Percentiles rank a stretch among this genome's conserved stretches.
These are phyloP conservation scores for Hibiscus trionum DNA, from an alignment of 345 rosid genomes.

Conservation along the genomic window DNA sequence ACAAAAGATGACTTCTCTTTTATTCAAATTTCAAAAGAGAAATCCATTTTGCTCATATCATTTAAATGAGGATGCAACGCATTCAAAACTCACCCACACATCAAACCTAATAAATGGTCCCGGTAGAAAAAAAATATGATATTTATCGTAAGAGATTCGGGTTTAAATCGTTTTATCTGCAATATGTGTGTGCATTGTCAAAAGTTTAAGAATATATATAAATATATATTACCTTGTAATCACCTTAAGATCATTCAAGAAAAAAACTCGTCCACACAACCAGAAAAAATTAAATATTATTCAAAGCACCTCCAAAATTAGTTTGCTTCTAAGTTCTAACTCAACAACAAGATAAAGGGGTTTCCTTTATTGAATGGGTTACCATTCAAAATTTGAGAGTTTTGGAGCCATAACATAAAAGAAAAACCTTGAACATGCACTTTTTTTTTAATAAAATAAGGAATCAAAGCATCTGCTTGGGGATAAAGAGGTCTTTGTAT, in stretches of 20 bases:
- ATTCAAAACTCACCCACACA: not conserved
- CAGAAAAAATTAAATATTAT: not conserved
- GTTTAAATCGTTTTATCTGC: too few relatives aligned
- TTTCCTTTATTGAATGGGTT: not conserved
- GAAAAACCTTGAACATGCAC: not conserved
- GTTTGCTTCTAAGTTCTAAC: not conserved
- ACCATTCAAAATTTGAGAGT: not conserved
- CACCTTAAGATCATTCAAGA: too few relatives aligned
- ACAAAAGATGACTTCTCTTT: not conserved
- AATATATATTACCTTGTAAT: too few relatives aligned
- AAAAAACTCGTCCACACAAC: not conserved
- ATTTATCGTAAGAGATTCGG: too few relatives aligned
- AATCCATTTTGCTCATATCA: not conserved
- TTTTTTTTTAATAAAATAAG: not conserved
- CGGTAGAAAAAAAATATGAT: too few relatives aligned
- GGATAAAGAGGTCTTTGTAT: not conserved
- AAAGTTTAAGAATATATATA: too few relatives aligned
- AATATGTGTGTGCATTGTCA: too few relatives aligned
- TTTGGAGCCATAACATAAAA: not conserved
- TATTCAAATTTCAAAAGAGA: constrained; percentile 7
- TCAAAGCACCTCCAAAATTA: not conserved
- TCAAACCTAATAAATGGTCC: too few relatives aligned
- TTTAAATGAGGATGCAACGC: not conserved
- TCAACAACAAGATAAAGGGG: not conserved
- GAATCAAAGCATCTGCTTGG: not conserved